Evolutionary conservation across 306 rosid species (phyloP), one percentile per base, ranked within the genome.

Genomic region (Quercus gilva): DNA sequence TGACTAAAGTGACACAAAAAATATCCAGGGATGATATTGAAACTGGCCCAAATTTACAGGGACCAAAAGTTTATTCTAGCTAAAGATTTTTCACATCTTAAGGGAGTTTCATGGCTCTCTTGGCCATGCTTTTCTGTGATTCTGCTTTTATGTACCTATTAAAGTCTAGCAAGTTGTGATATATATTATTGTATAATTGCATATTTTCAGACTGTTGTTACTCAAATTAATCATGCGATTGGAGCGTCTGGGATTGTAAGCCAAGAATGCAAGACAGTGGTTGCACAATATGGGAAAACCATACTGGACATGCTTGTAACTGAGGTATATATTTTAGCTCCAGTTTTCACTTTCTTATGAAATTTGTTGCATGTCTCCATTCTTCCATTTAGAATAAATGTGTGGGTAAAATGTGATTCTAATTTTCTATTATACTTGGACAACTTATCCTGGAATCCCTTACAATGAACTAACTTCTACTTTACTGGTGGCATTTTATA

Each of bases 191-290:
- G 23, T 26, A 21, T 59, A 53, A 5, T 35, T 2, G 53, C 49
- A 18, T 1, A 55, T 65, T 84, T 63, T 43, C 74, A 85, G 81
- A 45, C 23, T 69, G 78, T 85, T 3, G 67, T 85, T 74, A 73
- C 85, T 55, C 83, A 81, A 79, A 85, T 81, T 61, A 85, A 85
- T 70, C 83, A 78, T 74, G 88, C 83, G 45, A 85, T 85, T 81
- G 88, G 88, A 60, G 88, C 88, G 0, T 65, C 68, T 55, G 88
- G 88, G 26, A 14, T 69, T 52, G 83, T 80, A 31, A 77, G 78
- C 72, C 85, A 84, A 81, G 84, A 81, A 69, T 84, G 87, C 78
- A 84, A 84, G 78, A 55, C 77, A 69, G 61, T 84, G 58, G 78
- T 81, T 12, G 5, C 76, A 26, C 78, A 81, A 71, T 80, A 81